phyloP scores from a whole-genome alignment of 2,329 filamentous ascomycete species.

The Hymenoscyphus repandus region DNA sequence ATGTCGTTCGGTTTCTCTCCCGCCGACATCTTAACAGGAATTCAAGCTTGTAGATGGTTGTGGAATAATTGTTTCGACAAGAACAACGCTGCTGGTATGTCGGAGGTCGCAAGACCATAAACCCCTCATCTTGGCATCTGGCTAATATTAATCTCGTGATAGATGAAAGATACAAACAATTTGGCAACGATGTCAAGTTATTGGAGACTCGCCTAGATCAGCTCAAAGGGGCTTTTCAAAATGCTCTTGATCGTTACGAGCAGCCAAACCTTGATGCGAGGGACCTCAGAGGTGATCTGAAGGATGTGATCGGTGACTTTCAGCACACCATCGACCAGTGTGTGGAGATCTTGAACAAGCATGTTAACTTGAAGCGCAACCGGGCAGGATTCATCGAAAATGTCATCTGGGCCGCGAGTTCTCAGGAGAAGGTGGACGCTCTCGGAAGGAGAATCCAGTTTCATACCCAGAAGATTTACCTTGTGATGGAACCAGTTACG shows the following conservation, averaged over 20 bases:
- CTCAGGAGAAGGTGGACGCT: conserved; percentile 7
- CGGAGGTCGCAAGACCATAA: neutral
- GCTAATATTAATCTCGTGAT: neutral
- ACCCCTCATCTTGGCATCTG: neutral
- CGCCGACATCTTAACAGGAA: conserved; percentile 4
- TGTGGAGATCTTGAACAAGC: conserved; percentile 1
- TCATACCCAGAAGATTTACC: conserved; percentile 10
- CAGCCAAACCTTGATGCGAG: conserved; percentile 5
- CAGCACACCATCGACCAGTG: conserved; percentile 5
- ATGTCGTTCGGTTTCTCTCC: conserved; percentile 7
- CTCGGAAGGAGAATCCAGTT: conserved; percentile 6
- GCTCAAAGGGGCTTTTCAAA: conserved; percentile 1
- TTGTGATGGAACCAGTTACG: conserved; percentile 8
- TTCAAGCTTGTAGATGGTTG: conserved; percentile 3
- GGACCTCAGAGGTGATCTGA: conserved; percentile 4
- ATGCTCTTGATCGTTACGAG: conserved; percentile 4
- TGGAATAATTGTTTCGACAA: conserved; percentile 5
- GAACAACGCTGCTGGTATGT: conserved; percentile 4
- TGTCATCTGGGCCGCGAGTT: conserved; percentile 4
- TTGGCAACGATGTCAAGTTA: conserved; percentile 3
- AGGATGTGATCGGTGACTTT: conserved; percentile 8
- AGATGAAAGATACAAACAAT: conserved; percentile 6
- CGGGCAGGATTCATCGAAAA: conserved; percentile 5
- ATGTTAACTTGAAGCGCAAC: conserved; percentile 6
- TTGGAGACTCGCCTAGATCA: conserved; percentile 1